These are phyloP conservation scores for Didymella segeticola DNA, from an alignment of 2,329 filamentous ascomycete genomes.

Conservation along the genomic window DNA sequence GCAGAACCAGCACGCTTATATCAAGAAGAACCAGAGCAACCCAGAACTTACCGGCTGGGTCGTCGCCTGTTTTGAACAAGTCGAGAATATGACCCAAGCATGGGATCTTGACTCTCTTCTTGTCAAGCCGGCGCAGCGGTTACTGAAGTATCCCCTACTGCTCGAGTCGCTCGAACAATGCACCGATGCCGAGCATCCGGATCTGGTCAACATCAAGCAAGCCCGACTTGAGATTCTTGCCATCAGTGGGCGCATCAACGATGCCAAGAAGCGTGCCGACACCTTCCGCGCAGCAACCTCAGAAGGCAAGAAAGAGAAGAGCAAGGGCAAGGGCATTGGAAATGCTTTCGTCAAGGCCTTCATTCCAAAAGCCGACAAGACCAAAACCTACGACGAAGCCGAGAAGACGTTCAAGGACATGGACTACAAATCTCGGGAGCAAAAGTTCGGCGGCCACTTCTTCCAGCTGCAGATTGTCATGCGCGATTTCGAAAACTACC, in stretches of 20 bases:
- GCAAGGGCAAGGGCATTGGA: constrained; percentile 55
- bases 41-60: constrained; percentile 79
- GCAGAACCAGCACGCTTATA: constrained; percentile 67
- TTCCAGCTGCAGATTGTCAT: constrained; percentile 90
- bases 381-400: constrained; percentile 73
- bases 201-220: constrained; percentile 72
- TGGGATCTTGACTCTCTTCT: constrained; percentile 97
- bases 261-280: constrained; percentile 93
- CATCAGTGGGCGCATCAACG: constrained; percentile 78
- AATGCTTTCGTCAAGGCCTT: constrained; percentile 87
- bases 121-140: constrained; percentile 94
- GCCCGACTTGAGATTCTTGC: constrained; percentile 73
- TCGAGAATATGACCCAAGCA: constrained; percentile 87
- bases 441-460: constrained; percentile 91
- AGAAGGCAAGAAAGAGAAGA: constrained; percentile 47
- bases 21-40: constrained; percentile 60
- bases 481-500: constrained; percentile 92
- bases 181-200: constrained; percentile 83
- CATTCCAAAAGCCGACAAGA: constrained; percentile 84
- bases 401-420: constrained; percentile 75
- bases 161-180: constrained; percentile 79
- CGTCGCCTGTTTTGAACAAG: constrained; percentile 89
- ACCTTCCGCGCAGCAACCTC: constrained; percentile 63
- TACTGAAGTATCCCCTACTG: constrained; percentile 91
- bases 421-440: constrained; percentile 79